Evolutionary conservation across 768 basidiomycete genomes (phyloP), one percentile per base, ranked within the genome.

Genomic region (Scleroderma citrinum): DNA sequence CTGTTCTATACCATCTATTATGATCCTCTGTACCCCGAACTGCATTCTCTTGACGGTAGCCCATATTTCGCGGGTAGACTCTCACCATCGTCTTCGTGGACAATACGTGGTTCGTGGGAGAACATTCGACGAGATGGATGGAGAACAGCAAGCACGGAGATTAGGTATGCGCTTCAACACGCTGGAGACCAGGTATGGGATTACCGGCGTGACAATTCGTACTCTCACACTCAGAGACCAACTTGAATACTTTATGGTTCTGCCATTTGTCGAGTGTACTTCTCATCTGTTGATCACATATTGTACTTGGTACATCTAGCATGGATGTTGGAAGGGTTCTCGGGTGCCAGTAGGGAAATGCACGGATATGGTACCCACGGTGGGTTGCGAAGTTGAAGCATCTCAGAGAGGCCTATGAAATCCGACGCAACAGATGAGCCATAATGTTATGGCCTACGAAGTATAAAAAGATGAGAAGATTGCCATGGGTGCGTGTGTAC

Each of bases 1-100:
- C 68, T 80, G 26, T 89, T 86, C 65, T 71, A 87, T 57, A 84
- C 81, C 52, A 82, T 77, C 50, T 89, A 87, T 56, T 87, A 84
- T 58, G 86, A 91, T 61, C 83, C 87, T 49, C 80, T 86, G 67
- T 78, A 85, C 61, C 82, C 84, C 14, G 82, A 87, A 58, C 73
- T 87, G 46, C 76, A 85, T 61, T 65, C 82, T 38, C 43, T 76
- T 72, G 67, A 61, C 63, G 57, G 50, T 23, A 51, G 35, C 43
- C 55, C 65, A 46, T 57, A 48, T 49, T 59, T 61, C 40, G 48
- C 53, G 6, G 56, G 70, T 60, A 51, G 67, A 60, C 57, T 63
- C 67, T 58, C 61, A 58, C 54, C 63, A 60, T 60, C 68, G 69
- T 61, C 52, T 52, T 59, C 70, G 29, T 71, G 73, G 68, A 67